These are phyloP conservation scores for Paramecium biaurelia DNA, from an alignment of 73 alveolate species.

Conservation along the genomic window DNA sequence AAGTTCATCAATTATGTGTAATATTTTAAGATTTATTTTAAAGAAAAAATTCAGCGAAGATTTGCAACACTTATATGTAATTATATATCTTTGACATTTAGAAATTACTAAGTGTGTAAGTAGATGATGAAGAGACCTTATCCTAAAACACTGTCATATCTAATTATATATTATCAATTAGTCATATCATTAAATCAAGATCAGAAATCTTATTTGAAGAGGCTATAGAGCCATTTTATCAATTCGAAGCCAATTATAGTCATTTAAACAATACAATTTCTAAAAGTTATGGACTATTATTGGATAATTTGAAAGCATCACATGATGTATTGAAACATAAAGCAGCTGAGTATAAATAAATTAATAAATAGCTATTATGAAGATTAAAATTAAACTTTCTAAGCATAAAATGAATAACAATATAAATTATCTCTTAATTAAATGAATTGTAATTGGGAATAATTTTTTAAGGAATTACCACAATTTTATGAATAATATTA, in stretches of 20 bases:
- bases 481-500: constrained; percentile 1
- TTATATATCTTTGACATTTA: background rate
- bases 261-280: background rate
- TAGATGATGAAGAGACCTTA: constrained; percentile 48
- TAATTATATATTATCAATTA: constrained; percentile 35
- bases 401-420: background rate
- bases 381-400: background rate
- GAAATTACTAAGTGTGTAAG: constrained; percentile 39
- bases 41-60: constrained; percentile 40
- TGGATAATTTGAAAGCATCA: background rate
- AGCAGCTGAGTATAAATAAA: background rate
- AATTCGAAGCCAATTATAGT: constrained; percentile 12
- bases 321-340: background rate
- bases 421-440: background rate
- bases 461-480: constrained; percentile 5
- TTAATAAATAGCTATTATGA: background rate
- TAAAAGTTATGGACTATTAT: background rate
- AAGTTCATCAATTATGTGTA: constrained; percentile 41
- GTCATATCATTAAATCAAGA: constrained; percentile 17
- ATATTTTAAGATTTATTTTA: background rate
- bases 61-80: background rate
- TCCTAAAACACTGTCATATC: constrained; percentile 14
- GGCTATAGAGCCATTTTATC: constrained; percentile 26
- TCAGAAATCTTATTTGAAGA: constrained; percentile 32
- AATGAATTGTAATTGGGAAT: constrained; percentile 32